A percentile compares a stretch with the other conserved stretches of the same genome.
phyloP scores from a whole-genome alignment of 352 stramenopile genomes.

The Phytophthora fragariaefolia region DNA sequence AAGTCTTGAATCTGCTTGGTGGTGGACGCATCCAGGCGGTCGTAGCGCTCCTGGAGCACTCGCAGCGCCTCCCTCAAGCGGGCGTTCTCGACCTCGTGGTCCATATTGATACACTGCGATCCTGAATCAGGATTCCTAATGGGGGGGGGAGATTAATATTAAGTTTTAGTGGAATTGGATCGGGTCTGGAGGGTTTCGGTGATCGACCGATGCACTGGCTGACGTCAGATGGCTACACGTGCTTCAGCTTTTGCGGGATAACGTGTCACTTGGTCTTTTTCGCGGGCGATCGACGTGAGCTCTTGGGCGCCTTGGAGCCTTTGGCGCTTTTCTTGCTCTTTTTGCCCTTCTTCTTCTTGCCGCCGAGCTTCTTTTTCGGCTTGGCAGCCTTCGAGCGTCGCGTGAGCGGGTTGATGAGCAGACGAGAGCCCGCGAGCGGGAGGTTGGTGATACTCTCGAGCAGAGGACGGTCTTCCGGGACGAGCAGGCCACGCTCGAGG shows the following conservation, averaged over 20 bases:
- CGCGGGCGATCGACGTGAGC: conserved; percentile 6
- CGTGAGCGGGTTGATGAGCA: conserved; percentile 56
- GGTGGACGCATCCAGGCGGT: conserved; percentile 41
- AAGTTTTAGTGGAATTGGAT: too few relatives aligned
- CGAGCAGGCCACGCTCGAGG: conserved; percentile 62
- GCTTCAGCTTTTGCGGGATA: neutral
- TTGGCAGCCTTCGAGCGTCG: conserved; percentile 28
- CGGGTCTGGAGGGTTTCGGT: conserved; percentile 17
- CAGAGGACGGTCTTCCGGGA: conserved; percentile 61
- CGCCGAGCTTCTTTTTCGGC: conserved; percentile 36
- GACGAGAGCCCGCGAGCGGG: conserved; percentile 50
- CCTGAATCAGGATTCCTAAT: too few relatives aligned
- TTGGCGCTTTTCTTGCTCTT: conserved; percentile 47
- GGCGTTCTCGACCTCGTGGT: conserved; percentile 54
- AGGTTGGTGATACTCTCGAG: conserved; percentile 62
- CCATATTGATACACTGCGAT: conserved; percentile 23
- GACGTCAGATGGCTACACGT: conserved; percentile 34
- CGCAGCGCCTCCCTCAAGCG: conserved; percentile 52
- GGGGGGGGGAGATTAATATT: conserved; percentile 11
- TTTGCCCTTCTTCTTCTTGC: conserved; percentile 64
- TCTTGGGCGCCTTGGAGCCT: conserved; percentile 29
- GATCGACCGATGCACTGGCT: conserved; percentile 5
- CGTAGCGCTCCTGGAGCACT: conserved; percentile 59
- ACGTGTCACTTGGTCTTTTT: neutral
- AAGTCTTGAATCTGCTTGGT: conserved; percentile 57